These are phyloP conservation scores for Agaricus sinodeliciosus DNA, from an alignment of 768 basidiomycete genomes.

Conservation along the genomic window DNA sequence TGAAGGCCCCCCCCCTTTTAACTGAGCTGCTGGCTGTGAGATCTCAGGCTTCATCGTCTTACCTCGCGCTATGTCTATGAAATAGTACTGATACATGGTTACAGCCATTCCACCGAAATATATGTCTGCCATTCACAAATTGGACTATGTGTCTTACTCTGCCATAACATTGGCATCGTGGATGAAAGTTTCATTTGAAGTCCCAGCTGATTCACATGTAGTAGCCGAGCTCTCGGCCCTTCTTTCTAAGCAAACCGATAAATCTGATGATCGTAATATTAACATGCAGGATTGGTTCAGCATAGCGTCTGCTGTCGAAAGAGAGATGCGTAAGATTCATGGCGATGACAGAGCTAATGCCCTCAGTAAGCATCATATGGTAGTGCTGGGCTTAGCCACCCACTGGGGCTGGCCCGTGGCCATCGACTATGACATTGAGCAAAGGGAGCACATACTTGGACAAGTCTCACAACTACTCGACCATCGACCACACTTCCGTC, in stretches of 20 bases:
- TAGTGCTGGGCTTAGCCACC: slow-evolving; percentile 3
- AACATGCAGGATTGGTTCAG: slow-evolving; percentile 12
- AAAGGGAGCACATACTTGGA: slow-evolving; percentile 12
- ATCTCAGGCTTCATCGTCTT: not conserved
- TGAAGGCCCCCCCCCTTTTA: not conserved
- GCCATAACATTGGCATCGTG: slow-evolving; percentile 12
- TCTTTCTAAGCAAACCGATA: slow-evolving; percentile 14
- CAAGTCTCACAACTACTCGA: slow-evolving; percentile 14
- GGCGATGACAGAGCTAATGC: slow-evolving; percentile 12
- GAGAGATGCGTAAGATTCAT: slow-evolving; percentile 10
- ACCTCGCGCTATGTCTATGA: not conserved
- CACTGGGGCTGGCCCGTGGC: slow-evolving; percentile 13
- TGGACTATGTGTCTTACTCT: slow-evolving; percentile 18
- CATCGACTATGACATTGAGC: slow-evolving; percentile 18
- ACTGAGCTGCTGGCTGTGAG: not conserved
- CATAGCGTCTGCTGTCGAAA: slow-evolving; percentile 3
- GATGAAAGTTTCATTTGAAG: slow-evolving; percentile 7
- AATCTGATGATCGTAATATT: slow-evolving; percentile 14
- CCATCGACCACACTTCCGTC: slow-evolving; percentile 6
- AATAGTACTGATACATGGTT: not conserved
- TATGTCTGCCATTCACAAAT: slow-evolving; percentile 13
- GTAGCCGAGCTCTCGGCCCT: slow-evolving; percentile 4
- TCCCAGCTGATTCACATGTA: not conserved
- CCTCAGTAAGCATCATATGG: slow-evolving; percentile 9
- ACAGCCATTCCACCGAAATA: slow-evolving; percentile 17